Conservation (phyloP, 345 rosid genomes). For the Laguncularia racemosa region DNA sequence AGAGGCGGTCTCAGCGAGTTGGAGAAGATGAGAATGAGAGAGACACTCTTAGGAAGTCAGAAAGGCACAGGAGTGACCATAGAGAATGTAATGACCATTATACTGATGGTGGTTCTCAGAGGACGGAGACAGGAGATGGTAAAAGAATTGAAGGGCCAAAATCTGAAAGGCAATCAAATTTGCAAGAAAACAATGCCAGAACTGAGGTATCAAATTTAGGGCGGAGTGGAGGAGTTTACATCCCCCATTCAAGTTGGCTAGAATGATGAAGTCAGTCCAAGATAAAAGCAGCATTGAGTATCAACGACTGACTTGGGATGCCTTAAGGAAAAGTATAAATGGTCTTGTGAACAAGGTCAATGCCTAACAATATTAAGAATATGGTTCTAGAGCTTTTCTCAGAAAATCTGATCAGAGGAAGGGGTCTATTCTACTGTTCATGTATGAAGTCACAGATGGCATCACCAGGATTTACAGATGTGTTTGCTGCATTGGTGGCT, state of each 20-base stretch:
- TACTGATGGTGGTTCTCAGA: neutral
- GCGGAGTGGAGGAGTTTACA: constrained; percentile 75
- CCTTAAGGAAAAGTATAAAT: constrained; percentile 87
- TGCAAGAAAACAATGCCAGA: constrained; percentile 30
- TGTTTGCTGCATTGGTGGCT: constrained; percentile 80
- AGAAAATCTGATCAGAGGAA: constrained; percentile 80
- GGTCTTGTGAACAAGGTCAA: constrained; percentile 89
- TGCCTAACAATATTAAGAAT: constrained; percentile 78
- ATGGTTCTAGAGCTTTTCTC: constrained; percentile 81
- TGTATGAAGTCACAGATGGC: constrained; percentile 99
- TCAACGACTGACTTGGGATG: constrained; percentile 93
- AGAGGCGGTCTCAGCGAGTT: constrained; percentile 17
- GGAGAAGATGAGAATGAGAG: no score
- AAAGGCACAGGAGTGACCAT: constrained; percentile 22
- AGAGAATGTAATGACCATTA: neutral
- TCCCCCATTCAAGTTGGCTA: constrained; percentile 86
- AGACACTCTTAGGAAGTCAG: neutral
- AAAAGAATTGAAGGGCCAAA: constrained; percentile 22
- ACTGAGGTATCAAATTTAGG: constrained; percentile 33
- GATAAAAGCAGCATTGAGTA: constrained; percentile 82
- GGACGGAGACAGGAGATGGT: constrained; percentile 22
- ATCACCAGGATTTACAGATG: constrained; percentile 84
- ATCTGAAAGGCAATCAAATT: constrained; percentile 13
- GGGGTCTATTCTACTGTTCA: constrained; percentile 84
- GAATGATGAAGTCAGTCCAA: constrained; percentile 83